These are phyloP conservation scores for Zea luxurians DNA, from an alignment of 176 grass and related monocot genomes.

Conservation along the genomic window DNA sequence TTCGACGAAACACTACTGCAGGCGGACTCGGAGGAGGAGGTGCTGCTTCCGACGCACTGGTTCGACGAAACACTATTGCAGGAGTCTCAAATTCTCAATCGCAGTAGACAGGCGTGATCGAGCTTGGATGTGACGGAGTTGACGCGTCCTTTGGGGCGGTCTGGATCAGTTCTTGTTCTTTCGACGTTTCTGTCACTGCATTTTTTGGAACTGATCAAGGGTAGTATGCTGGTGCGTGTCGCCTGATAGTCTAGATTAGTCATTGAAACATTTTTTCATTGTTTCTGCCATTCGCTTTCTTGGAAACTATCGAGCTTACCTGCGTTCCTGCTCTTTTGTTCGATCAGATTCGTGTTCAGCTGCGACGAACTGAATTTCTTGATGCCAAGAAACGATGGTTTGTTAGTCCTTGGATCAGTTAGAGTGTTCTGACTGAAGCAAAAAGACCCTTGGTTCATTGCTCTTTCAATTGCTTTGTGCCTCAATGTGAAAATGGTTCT, in stretches of 20 bases:
- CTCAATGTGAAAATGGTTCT: not conserved
- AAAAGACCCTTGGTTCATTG: not conserved
- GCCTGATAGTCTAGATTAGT: not conserved
- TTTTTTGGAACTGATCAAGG: not conserved
- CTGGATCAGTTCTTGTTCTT: not conserved
- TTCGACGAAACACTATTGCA: no score
- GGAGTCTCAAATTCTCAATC: no score
- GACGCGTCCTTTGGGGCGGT: no score
- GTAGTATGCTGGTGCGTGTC: not conserved
- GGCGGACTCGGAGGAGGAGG: not conserved
- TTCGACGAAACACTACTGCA: no score
- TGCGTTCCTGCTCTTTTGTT: not conserved
- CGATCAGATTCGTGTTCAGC: not conserved
- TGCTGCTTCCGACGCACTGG: no score
- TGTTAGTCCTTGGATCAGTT: not conserved
- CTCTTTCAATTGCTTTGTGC: not conserved
- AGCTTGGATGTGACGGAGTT: no score
- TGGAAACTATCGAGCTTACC: not conserved
- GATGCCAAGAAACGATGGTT: no score
- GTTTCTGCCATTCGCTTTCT: not conserved
- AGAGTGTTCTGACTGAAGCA: no score
- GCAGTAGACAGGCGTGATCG: no score
- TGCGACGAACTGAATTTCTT: not conserved
- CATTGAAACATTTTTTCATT: not conserved
- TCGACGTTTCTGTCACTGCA: not conserved